Conservation (phyloP, 495 filamentous ascomycete genomes). For the Sordaria brevicollis region DNA sequence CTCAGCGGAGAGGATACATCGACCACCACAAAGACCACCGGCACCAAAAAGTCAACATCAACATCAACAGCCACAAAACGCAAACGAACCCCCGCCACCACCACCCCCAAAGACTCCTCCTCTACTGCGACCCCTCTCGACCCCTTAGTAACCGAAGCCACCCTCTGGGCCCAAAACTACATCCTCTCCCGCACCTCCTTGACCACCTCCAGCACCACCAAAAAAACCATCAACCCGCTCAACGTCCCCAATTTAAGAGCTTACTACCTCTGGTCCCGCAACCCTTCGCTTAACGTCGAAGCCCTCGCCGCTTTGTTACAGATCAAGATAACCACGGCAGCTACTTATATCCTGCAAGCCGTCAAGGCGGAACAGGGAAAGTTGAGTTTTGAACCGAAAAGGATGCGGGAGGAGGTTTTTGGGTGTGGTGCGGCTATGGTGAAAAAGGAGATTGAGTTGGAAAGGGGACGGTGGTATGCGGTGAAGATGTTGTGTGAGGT, state of each 20-base stretch:
- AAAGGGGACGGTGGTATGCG: no score
- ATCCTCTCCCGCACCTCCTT: conserved; percentile 6
- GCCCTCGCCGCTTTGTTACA: conserved; percentile 42
- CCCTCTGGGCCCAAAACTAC: conserved; percentile 23
- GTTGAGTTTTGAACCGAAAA: conserved; percentile 25
- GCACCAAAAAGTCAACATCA: conserved; percentile 2
- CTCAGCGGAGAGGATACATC: conserved; percentile 2
- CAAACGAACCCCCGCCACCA: not conserved
- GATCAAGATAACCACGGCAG: conserved; percentile 38
- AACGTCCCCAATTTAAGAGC: conserved; percentile 36
- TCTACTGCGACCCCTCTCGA: conserved; percentile 14
- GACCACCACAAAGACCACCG: conserved; percentile 5
- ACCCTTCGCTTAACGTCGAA: conserved; percentile 28
- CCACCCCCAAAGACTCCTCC: no score
- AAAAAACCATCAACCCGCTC: conserved; percentile 4
- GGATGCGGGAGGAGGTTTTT: conserved; percentile 25
- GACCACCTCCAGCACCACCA: not conserved
- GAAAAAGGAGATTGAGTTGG: not conserved
- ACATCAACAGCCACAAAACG: not conserved
- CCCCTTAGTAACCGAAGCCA: conserved; percentile 25
- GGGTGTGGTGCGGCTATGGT: not conserved
- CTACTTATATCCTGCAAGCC: conserved; percentile 37
- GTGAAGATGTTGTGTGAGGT: not conserved
- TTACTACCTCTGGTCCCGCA: conserved; percentile 51
- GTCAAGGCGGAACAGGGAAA: conserved; percentile 32